Evolutionary conservation across 2,329 filamentous ascomycete genomes (phyloP).

Genomic region (Nigrospora sphaerica): DNA sequence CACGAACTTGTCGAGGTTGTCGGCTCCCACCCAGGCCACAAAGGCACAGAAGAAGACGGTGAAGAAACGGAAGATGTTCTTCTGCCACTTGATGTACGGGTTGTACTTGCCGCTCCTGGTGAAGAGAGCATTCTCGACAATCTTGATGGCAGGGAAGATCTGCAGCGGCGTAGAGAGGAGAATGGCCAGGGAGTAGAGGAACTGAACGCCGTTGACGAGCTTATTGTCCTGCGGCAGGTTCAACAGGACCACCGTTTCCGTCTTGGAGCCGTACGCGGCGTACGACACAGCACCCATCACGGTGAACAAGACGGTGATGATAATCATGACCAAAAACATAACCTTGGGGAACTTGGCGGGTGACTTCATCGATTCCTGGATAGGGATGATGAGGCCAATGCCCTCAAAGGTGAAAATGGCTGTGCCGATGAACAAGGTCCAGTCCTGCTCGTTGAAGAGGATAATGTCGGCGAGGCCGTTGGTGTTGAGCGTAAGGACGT

Average conservation of each 20-base stretch:
- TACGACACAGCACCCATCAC: constrained; percentile 91
- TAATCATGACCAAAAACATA: constrained; percentile 84
- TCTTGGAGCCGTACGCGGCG: constrained; percentile 89
- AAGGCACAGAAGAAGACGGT: constrained; percentile 79
- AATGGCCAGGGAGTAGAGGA: constrained; percentile 97
- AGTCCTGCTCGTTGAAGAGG: constrained; percentile 82
- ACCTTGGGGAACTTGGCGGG: constrained; percentile 87
- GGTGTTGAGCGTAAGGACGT: constrained; percentile 72
- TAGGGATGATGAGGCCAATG: constrained; percentile 94
- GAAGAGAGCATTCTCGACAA: constrained; percentile 90
- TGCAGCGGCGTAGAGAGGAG: constrained; percentile 90
- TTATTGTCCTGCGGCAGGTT: constrained; percentile 95
- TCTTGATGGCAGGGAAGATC: constrained; percentile 95
- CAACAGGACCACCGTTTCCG: constrained; percentile 91
- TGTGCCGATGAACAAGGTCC: constrained; percentile 97
- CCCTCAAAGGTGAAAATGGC: constrained; percentile 99
- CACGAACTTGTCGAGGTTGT: constrained; percentile 95
- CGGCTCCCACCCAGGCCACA: constrained; percentile 87
- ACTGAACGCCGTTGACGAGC: constrained; percentile 91
- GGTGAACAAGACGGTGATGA: constrained; percentile 86
- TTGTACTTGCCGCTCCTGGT: constrained; percentile 95
- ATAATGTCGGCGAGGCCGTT: constrained; percentile 79
- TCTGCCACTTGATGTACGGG: constrained; percentile 98
- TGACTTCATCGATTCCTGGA: constrained; percentile 93
- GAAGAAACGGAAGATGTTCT: constrained; percentile 93